Conservation (phyloP, 1,284 basidiomycete species). For the Meripilus lineatus region DNA sequence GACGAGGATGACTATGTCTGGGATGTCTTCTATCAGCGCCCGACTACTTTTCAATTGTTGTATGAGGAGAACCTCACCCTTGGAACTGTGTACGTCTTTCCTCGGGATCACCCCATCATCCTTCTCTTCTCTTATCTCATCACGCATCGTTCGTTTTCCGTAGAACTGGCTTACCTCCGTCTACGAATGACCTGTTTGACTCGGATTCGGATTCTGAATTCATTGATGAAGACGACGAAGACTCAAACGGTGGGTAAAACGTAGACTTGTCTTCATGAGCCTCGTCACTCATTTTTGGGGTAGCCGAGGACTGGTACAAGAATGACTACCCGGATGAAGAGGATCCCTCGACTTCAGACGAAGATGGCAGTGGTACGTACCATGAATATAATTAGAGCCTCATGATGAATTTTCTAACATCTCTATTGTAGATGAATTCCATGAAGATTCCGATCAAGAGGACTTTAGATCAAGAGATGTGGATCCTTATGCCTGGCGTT, state of each 20-base stretch:
- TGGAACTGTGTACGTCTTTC: slow-evolving; percentile 53
- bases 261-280: slow-evolving; percentile 1
- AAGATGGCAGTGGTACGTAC: slow-evolving; percentile 2
- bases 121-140: slow-evolving; percentile 3
- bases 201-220: slow-evolving; percentile 57
- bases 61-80: slow-evolving; percentile 38
- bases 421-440: slow-evolving; percentile 4
- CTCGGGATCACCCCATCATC: slow-evolving; percentile 2
- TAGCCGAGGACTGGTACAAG: slow-evolving; percentile 78
- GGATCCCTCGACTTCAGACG: not conserved
- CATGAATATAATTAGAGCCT: not conserved
- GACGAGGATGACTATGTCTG: slow-evolving; percentile 61
- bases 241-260: slow-evolving; percentile 61
- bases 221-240: slow-evolving; percentile 74
- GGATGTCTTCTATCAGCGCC: slow-evolving; percentile 73
- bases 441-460: slow-evolving; percentile 7
- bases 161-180: slow-evolving; percentile 60
- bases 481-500: not conserved
- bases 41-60: slow-evolving; percentile 53
- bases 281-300: slow-evolving; percentile 1
- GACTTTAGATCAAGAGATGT: not conserved
- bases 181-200: slow-evolving; percentile 41
- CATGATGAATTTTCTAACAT: not conserved
- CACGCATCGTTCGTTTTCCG: not conserved
- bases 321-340: slow-evolving; percentile 81